These are phyloP conservation scores for Parachaetomium inaequale DNA, from an alignment of 495 filamentous ascomycete genomes.

Conservation along the genomic window DNA sequence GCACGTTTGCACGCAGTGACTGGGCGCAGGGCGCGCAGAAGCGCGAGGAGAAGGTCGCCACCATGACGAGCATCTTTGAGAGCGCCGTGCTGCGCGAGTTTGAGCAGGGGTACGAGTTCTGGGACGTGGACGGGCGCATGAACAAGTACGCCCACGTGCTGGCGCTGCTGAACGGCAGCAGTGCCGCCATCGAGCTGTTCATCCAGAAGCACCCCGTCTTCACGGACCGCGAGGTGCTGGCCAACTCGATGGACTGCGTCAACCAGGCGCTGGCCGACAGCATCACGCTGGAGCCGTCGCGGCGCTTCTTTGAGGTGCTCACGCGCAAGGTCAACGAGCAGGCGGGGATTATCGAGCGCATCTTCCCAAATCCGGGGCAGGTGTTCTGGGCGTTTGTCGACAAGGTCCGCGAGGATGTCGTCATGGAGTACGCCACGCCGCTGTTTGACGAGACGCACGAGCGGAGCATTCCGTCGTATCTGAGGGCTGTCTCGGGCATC, in stretches of 20 bases:
- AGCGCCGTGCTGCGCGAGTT: slow-evolving; percentile 87
- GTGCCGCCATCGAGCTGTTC: slow-evolving; percentile 74
- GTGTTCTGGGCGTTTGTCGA: slow-evolving; percentile 76
- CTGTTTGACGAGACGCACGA: slow-evolving; percentile 89
- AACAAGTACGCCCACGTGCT: slow-evolving; percentile 83
- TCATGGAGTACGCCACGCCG: slow-evolving; percentile 80
- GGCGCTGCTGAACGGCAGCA: slow-evolving; percentile 74
- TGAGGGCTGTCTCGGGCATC: slow-evolving; percentile 80
- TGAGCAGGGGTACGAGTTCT: slow-evolving; percentile 83
- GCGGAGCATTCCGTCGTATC: slow-evolving; percentile 68
- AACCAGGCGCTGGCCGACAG: slow-evolving; percentile 57
- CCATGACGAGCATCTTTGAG: slow-evolving; percentile 82
- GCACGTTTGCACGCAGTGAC: slow-evolving; percentile 75
- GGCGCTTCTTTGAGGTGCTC: slow-evolving; percentile 73
- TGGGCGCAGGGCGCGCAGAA: slow-evolving; percentile 67
- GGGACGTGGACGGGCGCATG: slow-evolving; percentile 87
- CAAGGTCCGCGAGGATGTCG: slow-evolving; percentile 76
- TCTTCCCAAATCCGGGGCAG: slow-evolving; percentile 73
- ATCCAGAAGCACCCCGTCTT: slow-evolving; percentile 85
- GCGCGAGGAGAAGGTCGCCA: slow-evolving; percentile 64
- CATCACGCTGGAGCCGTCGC: slow-evolving; percentile 72
- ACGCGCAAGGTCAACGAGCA: slow-evolving; percentile 77
- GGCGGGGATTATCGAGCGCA: slow-evolving; percentile 71
- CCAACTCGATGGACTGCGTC: slow-evolving; percentile 78
- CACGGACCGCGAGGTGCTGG: slow-evolving; percentile 64